Conservation (phyloP, 768 basidiomycete species). For the Leccinum disarticulatum region DNA sequence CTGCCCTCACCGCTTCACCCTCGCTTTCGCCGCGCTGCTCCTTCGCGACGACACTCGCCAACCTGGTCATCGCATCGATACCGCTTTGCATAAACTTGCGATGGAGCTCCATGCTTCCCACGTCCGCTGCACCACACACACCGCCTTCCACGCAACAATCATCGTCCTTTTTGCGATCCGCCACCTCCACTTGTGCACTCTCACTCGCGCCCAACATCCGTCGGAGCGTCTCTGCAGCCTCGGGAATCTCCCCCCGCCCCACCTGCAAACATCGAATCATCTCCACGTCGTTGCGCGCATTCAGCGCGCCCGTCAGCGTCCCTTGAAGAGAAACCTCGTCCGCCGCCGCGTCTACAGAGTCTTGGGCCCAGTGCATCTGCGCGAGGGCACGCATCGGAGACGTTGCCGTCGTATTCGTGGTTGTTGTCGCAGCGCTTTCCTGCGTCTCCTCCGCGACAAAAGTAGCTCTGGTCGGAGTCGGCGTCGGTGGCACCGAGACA, state of each 20-base stretch:
- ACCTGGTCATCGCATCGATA: constrained; percentile 65
- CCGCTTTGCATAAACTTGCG: constrained; percentile 70
- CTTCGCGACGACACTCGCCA: constrained; percentile 40
- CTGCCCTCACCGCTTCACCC: background rate
- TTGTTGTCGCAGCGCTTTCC: background rate
- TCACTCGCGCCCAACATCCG: constrained; percentile 9
- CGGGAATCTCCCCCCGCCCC: constrained; percentile 21
- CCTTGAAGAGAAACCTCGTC: constrained; percentile 26
- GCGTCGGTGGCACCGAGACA: constrained; percentile 2
- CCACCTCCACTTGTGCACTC: background rate
- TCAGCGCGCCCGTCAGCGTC: constrained; percentile 15
- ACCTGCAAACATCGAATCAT: constrained; percentile 27
- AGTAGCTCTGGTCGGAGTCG: constrained; percentile 12
- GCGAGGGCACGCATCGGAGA: constrained; percentile 13
- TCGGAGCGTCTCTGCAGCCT: constrained; percentile 25
- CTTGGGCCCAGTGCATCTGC: constrained; percentile 24
- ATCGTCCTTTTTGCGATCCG: background rate
- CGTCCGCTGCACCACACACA: background rate
- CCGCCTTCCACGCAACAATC: background rate
- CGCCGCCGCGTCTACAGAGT: constrained; percentile 21
- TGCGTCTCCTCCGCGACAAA: constrained; percentile 10
- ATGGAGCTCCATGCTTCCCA: constrained; percentile 33
- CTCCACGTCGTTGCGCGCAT: constrained; percentile 17
- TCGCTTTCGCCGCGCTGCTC: background rate
- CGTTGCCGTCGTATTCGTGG: background rate